Conservation (phyloP, 441 rosid species). For the Erysimum cheiri region DNA sequence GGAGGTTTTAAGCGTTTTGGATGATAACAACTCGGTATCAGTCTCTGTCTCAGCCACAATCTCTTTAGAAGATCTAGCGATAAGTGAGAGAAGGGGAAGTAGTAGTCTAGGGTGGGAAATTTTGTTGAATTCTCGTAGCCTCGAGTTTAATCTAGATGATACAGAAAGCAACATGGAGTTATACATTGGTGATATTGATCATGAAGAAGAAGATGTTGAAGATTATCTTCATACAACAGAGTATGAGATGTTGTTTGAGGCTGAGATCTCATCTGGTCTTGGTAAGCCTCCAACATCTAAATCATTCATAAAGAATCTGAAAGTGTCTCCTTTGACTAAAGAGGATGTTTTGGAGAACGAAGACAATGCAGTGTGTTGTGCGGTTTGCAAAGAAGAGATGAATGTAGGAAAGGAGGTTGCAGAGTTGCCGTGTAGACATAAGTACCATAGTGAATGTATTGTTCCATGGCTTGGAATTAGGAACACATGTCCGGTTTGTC, state of each 20-base stretch:
- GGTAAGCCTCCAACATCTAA: slow-evolving; percentile 68
- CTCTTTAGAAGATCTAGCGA: slow-evolving; percentile 60
- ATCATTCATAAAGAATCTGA: slow-evolving; percentile 67
- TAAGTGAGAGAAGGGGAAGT: slow-evolving; percentile 53
- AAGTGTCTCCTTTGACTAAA: slow-evolving; percentile 53
- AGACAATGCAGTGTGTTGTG: slow-evolving; percentile 59
- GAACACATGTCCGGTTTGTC: slow-evolving; percentile 94
- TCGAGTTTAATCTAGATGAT: slow-evolving; percentile 56
- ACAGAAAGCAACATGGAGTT: slow-evolving; percentile 34
- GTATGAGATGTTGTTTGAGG: slow-evolving; percentile 72
- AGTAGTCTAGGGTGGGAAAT: slow-evolving; percentile 71
- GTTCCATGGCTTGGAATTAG: slow-evolving; percentile 80
- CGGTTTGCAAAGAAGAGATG: slow-evolving; percentile 89
- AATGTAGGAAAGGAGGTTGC: slow-evolving; percentile 63
- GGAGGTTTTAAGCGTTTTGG: slow-evolving; percentile 62
- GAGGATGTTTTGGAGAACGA: slow-evolving; percentile 47
- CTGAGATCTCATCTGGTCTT: slow-evolving; percentile 56
- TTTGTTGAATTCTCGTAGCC: slow-evolving; percentile 65
- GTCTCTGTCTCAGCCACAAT: slow-evolving; percentile 56
- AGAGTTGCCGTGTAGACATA: slow-evolving; percentile 82
- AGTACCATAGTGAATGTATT: slow-evolving; percentile 86
- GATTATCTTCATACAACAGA: slow-evolving; percentile 68
- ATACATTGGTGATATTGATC: slow-evolving; percentile 50
- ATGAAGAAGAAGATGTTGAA: slow-evolving; percentile 16
- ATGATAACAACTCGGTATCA: slow-evolving; percentile 64